A percentile compares a stretch with the other conserved stretches of the same genome.
phyloP scores from a whole-genome alignment of 768 basidiomycete species.

The Suillus sp. region DNA sequence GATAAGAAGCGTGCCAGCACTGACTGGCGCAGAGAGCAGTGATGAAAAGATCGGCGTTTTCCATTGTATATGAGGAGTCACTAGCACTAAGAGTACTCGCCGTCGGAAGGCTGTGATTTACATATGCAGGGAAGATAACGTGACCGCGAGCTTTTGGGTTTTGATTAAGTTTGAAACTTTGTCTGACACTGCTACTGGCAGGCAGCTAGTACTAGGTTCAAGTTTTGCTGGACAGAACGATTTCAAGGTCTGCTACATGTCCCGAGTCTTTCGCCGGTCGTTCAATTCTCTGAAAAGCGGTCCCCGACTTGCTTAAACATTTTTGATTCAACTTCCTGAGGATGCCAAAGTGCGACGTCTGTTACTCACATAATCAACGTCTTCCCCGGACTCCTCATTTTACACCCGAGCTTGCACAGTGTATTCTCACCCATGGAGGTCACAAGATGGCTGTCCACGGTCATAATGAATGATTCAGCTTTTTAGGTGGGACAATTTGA shows the following conservation, averaged over 20 bases:
- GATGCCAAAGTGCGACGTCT: constrained; percentile 29
- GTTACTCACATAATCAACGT: constrained; percentile 60
- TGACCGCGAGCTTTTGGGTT: background rate
- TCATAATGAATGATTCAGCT: constrained; percentile 71
- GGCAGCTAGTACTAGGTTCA: background rate
- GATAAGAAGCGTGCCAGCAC: background rate
- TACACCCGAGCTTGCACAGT: constrained; percentile 65
- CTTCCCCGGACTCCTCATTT: constrained; percentile 69
- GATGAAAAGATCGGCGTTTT: background rate
- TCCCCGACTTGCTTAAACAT: background rate
- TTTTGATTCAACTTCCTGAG: too few relatives aligned
- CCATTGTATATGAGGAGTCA: background rate
- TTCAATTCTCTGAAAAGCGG: background rate
- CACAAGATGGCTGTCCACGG: constrained; percentile 64
- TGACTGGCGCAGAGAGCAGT: background rate
- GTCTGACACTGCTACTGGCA: background rate
- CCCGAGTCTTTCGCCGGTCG: background rate
- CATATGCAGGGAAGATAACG: background rate
- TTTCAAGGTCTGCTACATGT: background rate
- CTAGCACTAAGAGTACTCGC: too few relatives aligned
- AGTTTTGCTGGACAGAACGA: background rate
- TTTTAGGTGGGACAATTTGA: constrained; percentile 55
- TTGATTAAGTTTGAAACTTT: constrained; percentile 1
- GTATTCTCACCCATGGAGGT: constrained; percentile 77
- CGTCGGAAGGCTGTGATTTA: background rate